Evolutionary conservation across 345 rosid genomes (phyloP).

Genomic region (Populus davidiana): DNA sequence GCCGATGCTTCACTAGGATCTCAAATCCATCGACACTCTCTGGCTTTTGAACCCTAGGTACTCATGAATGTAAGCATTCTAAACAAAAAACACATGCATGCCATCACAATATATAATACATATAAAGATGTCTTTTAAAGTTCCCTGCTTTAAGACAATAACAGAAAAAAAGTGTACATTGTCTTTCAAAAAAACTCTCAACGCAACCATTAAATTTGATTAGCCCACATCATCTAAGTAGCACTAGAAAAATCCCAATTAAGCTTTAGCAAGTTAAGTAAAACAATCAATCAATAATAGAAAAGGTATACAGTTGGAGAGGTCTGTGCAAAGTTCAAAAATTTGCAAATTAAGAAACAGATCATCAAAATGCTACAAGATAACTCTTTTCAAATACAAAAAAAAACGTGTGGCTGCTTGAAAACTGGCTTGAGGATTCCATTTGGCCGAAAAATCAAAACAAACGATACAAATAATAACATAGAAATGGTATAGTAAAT

Average conservation of each 20-base stretch:
- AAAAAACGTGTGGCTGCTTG: neutral
- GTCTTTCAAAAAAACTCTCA: neutral
- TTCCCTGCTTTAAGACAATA: neutral
- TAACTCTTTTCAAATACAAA: neutral
- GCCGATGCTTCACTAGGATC: constrained; percentile 62
- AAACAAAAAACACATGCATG: neutral
- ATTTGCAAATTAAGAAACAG: neutral
- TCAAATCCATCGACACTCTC: constrained; percentile 46
- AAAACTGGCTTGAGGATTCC: neutral
- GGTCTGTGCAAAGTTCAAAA: neutral
- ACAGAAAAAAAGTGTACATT: neutral
- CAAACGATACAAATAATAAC: neutral
- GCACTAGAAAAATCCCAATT: neutral
- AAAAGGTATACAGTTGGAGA: neutral
- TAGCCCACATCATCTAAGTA: neutral
- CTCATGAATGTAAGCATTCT: constrained; percentile 17
- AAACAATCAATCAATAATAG: no score
- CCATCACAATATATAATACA: neutral
- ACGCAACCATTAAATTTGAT: neutral
- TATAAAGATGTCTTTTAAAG: neutral
- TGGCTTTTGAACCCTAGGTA: constrained; percentile 67
- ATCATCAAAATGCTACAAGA: neutral
- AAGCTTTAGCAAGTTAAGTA: neutral
- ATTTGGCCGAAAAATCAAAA: neutral
- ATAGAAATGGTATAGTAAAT: neutral